phyloP scores from a whole-genome alignment of 495 filamentous ascomycete species.

The Neurospora africana region DNA sequence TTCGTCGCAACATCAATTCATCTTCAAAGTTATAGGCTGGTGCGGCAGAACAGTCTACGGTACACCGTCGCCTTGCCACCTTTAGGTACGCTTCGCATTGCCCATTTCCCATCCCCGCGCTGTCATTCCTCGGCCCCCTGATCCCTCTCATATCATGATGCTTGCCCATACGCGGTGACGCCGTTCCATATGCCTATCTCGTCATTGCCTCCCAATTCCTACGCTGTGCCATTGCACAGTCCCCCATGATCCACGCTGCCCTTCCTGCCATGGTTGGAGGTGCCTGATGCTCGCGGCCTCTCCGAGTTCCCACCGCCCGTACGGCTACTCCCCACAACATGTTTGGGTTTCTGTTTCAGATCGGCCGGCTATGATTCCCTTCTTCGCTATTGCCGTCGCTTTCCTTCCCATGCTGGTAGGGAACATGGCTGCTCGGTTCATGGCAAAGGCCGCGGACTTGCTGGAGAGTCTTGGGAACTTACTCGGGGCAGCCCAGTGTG shows the following conservation, averaged over 20 bases:
- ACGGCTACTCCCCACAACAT: background rate
- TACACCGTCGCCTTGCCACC: background rate
- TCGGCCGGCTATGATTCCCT: background rate
- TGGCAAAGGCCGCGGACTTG: slow-evolving; percentile 3
- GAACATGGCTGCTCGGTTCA: slow-evolving; percentile 7
- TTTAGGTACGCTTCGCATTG: background rate
- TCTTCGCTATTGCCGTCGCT: slow-evolving; percentile 3
- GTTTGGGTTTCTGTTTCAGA: background rate
- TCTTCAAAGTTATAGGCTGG: background rate
- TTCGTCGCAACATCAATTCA: background rate
- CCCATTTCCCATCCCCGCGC: background rate
- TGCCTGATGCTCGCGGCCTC: background rate
- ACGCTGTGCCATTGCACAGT: background rate
- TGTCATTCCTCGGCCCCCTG: background rate
- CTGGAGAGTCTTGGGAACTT: background rate
- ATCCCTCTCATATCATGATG: background rate
- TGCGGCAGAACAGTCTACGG: background rate
- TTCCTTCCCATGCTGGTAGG: slow-evolving; percentile 4
- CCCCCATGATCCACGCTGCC: background rate
- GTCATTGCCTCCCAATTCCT: background rate
- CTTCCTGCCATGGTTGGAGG: background rate
- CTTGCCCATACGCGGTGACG: background rate
- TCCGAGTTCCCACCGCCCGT: background rate
- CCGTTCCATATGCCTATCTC: background rate
- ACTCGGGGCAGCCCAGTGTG: slow-evolving; percentile 5